These are phyloP conservation scores for Fusarium anthophilum DNA, from an alignment of 2,329 filamentous ascomycete species.

Conservation along the genomic window DNA sequence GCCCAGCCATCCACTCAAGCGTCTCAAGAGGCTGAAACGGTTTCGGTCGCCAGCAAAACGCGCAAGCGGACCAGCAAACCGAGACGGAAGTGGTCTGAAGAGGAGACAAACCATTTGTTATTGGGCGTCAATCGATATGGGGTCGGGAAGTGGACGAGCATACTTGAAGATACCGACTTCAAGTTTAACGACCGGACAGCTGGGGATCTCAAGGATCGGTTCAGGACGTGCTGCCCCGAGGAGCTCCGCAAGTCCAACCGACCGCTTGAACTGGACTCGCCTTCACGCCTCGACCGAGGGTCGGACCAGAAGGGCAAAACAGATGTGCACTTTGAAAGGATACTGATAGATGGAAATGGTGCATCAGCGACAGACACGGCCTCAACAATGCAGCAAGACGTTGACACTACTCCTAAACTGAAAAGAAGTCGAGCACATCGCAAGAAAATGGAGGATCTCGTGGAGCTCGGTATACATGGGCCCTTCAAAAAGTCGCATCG, in stretches of 20 bases:
- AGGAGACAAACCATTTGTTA: conserved; percentile 70
- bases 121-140: conserved; percentile 70
- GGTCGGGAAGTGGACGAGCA: conserved; percentile 72
- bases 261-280: conserved; percentile 36
- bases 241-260: conserved; percentile 62
- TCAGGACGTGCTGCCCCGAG: conserved; percentile 71
- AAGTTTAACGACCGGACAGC: conserved; percentile 69
- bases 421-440: conserved; percentile 65
- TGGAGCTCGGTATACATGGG: conserved; percentile 66
- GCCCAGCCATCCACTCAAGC: conserved; percentile 31
- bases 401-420: conserved; percentile 51
- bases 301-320: conserved; percentile 54
- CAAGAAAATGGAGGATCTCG: conserved; percentile 65
- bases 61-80: conserved; percentile 66
- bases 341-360: conserved; percentile 59
- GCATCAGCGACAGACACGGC: conserved; percentile 42
- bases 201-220: conserved; percentile 72
- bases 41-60: conserved; percentile 48
- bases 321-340: conserved; percentile 64
- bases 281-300: conserved; percentile 36
- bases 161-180: conserved; percentile 69
- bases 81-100: conserved; percentile 71
- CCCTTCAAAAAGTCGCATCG: conserved; percentile 71
- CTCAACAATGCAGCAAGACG: conserved; percentile 37
- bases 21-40: conserved; percentile 47